These are phyloP conservation scores for Cordyceps militaris DNA, from an alignment of 2,329 filamentous ascomycete genomes.

Conservation along the genomic window DNA sequence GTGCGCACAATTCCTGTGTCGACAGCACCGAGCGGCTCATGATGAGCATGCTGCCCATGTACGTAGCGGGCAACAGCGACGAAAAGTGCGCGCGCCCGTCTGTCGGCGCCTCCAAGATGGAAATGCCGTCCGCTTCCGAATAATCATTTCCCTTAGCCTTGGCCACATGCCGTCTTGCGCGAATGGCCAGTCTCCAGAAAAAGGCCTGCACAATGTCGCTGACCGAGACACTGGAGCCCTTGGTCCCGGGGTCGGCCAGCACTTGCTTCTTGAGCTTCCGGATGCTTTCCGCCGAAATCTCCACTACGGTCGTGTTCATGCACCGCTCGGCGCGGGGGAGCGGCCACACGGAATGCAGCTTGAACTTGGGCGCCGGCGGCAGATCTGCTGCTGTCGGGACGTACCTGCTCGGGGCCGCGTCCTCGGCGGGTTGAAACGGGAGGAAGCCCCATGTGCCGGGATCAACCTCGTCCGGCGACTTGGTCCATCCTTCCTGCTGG, in stretches of 20 bases:
- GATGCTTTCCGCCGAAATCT: slow-evolving; percentile 25
- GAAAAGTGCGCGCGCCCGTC: slow-evolving; percentile 26
- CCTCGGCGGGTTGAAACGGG: slow-evolving; percentile 17
- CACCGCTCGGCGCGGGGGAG: slow-evolving; percentile 21
- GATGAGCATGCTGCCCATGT: slow-evolving; percentile 24
- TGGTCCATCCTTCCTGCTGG: slow-evolving; percentile 20
- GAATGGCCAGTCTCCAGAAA: slow-evolving; percentile 31
- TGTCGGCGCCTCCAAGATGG: slow-evolving; percentile 28
- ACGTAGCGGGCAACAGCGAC: slow-evolving; percentile 21
- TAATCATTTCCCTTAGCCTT: slow-evolving; percentile 17
- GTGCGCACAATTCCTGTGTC: slow-evolving; percentile 22
- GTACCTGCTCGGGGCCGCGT: neutral
- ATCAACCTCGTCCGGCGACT: slow-evolving; percentile 20
- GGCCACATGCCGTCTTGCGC: slow-evolving; percentile 28
- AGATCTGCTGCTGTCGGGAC: slow-evolving; percentile 11
- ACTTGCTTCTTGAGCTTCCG: slow-evolving; percentile 25
- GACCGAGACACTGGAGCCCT: slow-evolving; percentile 22
- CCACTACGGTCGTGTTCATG: slow-evolving; percentile 25
- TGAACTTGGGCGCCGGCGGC: slow-evolving; percentile 20
- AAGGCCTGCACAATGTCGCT: slow-evolving; percentile 35
- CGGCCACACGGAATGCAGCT: slow-evolving; percentile 24
- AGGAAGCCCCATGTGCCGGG: slow-evolving; percentile 22
- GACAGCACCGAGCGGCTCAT: slow-evolving; percentile 22
- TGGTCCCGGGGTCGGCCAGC: slow-evolving; percentile 18
- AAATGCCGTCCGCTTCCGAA: slow-evolving; percentile 18